A percentile compares a stretch with the other conserved stretches of the same genome.
Evolutionary conservation across 2,329 filamentous ascomycete genomes (phyloP).

Genomic region (Aureobasidium musti): DNA sequence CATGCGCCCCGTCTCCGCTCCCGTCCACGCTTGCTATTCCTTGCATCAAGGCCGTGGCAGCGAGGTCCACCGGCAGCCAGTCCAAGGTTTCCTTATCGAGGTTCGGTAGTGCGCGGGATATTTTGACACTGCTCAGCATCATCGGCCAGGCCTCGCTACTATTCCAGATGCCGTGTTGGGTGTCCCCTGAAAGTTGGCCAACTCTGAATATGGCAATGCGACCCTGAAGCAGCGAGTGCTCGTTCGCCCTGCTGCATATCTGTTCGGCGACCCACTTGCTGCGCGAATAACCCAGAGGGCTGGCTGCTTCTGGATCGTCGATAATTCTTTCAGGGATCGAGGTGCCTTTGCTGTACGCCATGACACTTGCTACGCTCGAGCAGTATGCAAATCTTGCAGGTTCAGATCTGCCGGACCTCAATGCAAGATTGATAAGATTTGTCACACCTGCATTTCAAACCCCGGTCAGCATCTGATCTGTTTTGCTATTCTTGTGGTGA

Average conservation of each 20-base stretch:
- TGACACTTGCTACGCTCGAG: conserved; percentile 54
- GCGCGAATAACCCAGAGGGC: conserved; percentile 56
- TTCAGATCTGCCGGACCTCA: conserved; percentile 37
- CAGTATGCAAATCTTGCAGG: conserved; percentile 52
- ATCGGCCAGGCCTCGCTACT: conserved; percentile 53
- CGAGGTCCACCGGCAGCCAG: conserved; percentile 54
- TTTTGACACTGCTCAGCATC: conserved; percentile 47
- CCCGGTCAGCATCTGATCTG: conserved; percentile 14
- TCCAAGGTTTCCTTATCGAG: conserved; percentile 44
- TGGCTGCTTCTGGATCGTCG: conserved; percentile 47
- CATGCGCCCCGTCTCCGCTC: conserved; percentile 33
- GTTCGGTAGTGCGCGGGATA: conserved; percentile 46
- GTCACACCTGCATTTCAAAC: conserved; percentile 42
- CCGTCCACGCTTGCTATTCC: conserved; percentile 37
- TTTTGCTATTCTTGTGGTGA: conserved; percentile 26
- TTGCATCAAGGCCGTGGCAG: conserved; percentile 48
- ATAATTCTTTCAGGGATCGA: conserved; percentile 49
- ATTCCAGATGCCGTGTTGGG: conserved; percentile 51
- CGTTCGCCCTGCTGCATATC: conserved; percentile 50
- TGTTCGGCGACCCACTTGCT: conserved; percentile 62
- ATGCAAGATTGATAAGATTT: conserved; percentile 53
- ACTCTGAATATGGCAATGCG: conserved; percentile 50
- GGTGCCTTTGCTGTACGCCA: conserved; percentile 35
- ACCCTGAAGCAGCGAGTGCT: conserved; percentile 38
- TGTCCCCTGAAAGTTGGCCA: conserved; percentile 53